These are phyloP conservation scores for Diaporthe ilicicola DNA, from an alignment of 2,329 filamentous ascomycete species.

Conservation along the genomic window DNA sequence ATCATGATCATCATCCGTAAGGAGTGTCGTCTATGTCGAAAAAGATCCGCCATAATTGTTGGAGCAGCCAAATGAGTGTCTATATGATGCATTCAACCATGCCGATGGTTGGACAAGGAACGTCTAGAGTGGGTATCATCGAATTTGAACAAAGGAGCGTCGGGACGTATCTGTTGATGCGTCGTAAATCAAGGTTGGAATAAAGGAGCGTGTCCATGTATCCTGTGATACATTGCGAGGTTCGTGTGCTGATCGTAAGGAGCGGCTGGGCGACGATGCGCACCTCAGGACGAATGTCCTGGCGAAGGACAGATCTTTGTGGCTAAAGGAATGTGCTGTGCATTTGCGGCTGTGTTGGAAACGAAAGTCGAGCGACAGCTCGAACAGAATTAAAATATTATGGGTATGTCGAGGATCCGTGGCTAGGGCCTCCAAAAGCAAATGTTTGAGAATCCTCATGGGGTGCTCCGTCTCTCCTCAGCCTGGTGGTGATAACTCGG, in stretches of 20 bases:
- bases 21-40: conserved; percentile 54
- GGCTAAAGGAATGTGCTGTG: conserved; percentile 38
- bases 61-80: conserved; percentile 41
- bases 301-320: conserved; percentile 22
- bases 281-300: neutral
- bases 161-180: conserved; percentile 35
- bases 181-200: conserved; percentile 37
- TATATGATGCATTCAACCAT: conserved; percentile 47
- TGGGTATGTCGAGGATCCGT: conserved; percentile 34
- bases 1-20: conserved; percentile 54
- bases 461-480: conserved; percentile 43
- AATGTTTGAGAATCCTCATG: conserved; percentile 37
- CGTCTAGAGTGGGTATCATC: conserved; percentile 55
- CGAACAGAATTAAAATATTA: conserved; percentile 40
- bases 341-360: conserved; percentile 45
- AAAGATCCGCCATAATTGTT: conserved; percentile 46
- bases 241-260: conserved; percentile 41
- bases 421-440: conserved; percentile 27
- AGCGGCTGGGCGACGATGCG: conserved; percentile 32
- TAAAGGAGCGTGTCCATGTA: conserved; percentile 43
- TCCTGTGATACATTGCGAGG: conserved; percentile 42
- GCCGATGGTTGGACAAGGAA: conserved; percentile 47
- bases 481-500: conserved; percentile 45
- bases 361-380: conserved; percentile 37
- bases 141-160: conserved; percentile 44